Conservation (phyloP, 106 monocot genomes). For the Dendrobium catenatum region DNA sequence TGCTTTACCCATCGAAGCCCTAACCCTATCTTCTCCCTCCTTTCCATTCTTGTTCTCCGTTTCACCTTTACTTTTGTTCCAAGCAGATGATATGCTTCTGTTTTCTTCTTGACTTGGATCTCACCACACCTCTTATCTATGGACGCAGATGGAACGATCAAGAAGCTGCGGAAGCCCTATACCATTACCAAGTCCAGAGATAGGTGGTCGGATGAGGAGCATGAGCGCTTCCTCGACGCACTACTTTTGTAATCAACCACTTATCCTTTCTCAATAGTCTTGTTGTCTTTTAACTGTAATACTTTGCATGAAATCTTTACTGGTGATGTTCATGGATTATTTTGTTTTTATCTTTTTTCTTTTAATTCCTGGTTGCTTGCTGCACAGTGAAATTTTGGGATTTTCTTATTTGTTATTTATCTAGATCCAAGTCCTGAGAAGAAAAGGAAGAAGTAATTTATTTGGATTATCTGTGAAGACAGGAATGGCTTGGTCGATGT, state of each 20-base stretch:
- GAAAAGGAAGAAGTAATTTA: not conserved
- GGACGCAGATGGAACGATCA: slow-evolving; percentile 18
- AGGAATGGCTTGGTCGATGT: not conserved
- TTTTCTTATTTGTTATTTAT: not conserved
- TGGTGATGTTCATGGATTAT: not conserved
- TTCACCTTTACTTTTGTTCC: not conserved
- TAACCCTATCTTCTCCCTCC: not conserved
- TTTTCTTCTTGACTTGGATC: not conserved
- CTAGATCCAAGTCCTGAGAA: not conserved
- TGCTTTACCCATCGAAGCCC: slow-evolving; percentile 3
- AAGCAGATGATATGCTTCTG: not conserved
- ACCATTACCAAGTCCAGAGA: slow-evolving; percentile 27
- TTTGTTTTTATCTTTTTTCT: not conserved
- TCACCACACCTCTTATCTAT: slow-evolving; percentile 9
- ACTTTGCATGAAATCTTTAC: not conserved
- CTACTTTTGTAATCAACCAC: slow-evolving; percentile 16
- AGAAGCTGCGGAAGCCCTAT: slow-evolving; percentile 29
- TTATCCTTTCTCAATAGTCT: not conserved
- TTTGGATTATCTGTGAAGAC: not conserved
- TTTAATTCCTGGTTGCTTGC: not conserved
- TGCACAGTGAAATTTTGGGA: not conserved
- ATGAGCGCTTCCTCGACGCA: slow-evolving; percentile 25
- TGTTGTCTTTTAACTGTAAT: not conserved
- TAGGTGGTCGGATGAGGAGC: slow-evolving; percentile 31
- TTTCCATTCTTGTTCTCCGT: not conserved